phyloP scores from a whole-genome alignment of 345 rosid genomes.

The Eucalyptus cladocalyx region DNA sequence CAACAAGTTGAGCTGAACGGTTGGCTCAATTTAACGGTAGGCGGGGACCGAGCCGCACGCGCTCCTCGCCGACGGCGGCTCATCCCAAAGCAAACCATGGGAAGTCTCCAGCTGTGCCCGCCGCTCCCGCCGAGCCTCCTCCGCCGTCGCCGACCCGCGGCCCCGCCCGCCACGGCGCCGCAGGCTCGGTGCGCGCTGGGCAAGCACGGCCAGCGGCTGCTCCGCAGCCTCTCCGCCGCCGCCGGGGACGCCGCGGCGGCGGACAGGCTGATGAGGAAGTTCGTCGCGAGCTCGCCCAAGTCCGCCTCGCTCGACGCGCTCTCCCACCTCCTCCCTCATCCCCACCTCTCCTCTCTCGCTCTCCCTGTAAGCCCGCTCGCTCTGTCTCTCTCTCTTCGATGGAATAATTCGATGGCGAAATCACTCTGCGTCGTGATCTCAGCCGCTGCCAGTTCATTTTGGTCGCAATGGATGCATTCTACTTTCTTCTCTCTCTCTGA shows the following conservation, averaged over 20 bases:
- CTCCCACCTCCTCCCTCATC: slow-evolving; percentile 58
- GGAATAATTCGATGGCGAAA: neutral
- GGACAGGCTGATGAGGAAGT: slow-evolving; percentile 55
- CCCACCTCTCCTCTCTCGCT: slow-evolving; percentile 44
- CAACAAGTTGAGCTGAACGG: neutral
- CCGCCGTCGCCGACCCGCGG: neutral
- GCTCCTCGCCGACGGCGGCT: neutral
- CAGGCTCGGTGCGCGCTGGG: slow-evolving; percentile 9
- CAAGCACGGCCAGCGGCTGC: slow-evolving; percentile 49
- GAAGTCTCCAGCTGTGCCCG: neutral
- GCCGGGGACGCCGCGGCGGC: slow-evolving; percentile 30
- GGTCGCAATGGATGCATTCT: neutral
- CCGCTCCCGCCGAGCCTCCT: neutral
- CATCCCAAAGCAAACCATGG: neutral
- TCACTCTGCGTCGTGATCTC: neutral
- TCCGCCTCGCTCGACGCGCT: slow-evolving; percentile 60
- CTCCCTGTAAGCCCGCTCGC: slow-evolving; percentile 36
- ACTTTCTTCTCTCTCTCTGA: neutral
- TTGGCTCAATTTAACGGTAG: neutral
- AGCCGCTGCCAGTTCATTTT: neutral
- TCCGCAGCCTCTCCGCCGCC: slow-evolving; percentile 27
- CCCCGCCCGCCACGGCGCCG: neutral
- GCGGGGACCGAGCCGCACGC: neutral
- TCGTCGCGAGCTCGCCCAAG: slow-evolving; percentile 62
- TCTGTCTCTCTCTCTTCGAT: neutral